These are phyloP conservation scores for Penicillium crystallinum DNA, from an alignment of 495 filamentous ascomycete species.

Conservation along the genomic window DNA sequence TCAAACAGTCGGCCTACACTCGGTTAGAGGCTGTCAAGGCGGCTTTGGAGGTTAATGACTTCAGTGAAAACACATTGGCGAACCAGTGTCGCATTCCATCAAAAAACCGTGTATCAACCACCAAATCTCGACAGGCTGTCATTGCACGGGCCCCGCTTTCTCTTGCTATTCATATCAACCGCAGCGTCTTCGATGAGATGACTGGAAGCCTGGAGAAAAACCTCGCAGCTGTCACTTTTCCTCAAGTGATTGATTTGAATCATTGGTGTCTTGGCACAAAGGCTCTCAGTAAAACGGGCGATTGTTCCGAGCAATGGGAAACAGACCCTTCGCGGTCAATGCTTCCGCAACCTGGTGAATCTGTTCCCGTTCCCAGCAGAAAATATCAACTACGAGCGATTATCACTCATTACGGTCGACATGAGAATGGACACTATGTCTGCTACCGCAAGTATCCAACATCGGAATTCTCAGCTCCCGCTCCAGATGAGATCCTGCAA, in stretches of 20 bases:
- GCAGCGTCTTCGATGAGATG: conserved; percentile 80
- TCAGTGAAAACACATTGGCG: conserved; percentile 66
- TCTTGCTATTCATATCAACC: conserved; percentile 81
- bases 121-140: conserved; percentile 84
- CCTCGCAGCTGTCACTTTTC: conserved; percentile 69
- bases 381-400: conserved; percentile 79
- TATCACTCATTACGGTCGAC: conserved; percentile 81
- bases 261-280: conserved; percentile 68
- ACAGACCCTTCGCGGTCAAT: conserved; percentile 62
- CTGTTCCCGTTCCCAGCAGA: conserved; percentile 37
- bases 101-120: conserved; percentile 62
- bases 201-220: conserved; percentile 81
- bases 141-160: conserved; percentile 75
- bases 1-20: conserved; percentile 44
- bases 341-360: conserved; percentile 48
- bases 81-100: conserved; percentile 68
- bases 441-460: conserved; percentile 70
- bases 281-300: conserved; percentile 16
- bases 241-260: conserved; percentile 63
- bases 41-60: conserved; percentile 74
- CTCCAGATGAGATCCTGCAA: conserved; percentile 34
- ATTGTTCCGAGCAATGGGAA: conserved; percentile 57
- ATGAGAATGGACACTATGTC: conserved; percentile 95
- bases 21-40: conserved; percentile 47
- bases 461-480: conserved; percentile 27